Conservation (phyloP, 1,284 basidiomycete species). For the Cutaneotrichosporon cutaneum region DNA sequence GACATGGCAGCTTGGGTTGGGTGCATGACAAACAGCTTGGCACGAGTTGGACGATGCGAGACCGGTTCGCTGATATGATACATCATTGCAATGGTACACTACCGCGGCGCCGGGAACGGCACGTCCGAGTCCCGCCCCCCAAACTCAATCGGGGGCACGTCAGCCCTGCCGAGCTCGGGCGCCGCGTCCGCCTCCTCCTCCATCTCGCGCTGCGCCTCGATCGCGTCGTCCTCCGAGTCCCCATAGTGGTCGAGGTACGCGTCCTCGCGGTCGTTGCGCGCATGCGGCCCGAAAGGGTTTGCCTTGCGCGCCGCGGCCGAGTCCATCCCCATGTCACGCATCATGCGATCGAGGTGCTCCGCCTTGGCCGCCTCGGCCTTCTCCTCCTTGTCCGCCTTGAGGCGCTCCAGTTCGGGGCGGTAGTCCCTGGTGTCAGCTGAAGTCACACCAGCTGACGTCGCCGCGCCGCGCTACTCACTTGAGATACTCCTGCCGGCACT, state of each 20-base stretch:
- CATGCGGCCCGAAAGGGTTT: conserved; percentile 54
- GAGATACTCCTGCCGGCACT: conserved; percentile 82
- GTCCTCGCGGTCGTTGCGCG: conserved; percentile 50
- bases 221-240: conserved; percentile 58
- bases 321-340: conserved; percentile 81
- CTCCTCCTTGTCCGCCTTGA: conserved; percentile 58
- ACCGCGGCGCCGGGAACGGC: conserved; percentile 14
- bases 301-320: conserved; percentile 59
- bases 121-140: conserved; percentile 14
- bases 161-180: conserved; percentile 34
- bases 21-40: too few species aligned
- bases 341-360: conserved; percentile 70
- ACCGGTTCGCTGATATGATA: too few species aligned
- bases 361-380: conserved; percentile 67
- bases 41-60: too few species aligned
- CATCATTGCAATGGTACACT: neutral
- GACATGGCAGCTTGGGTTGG: too few species aligned
- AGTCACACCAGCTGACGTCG: too few species aligned
- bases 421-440: conserved; percentile 68
- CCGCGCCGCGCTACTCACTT: conserved; percentile 59
- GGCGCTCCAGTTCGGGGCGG: conserved; percentile 79
- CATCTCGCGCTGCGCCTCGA: conserved; percentile 48
- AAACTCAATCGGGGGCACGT: conserved; percentile 22
- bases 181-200: conserved; percentile 55
- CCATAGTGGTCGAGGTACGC: conserved; percentile 18